Evolutionary conservation across 192 early-diverging fungal species (phyloP), one percentile per base, ranked within the genome.

Genomic region (Gigaspora rosea): DNA sequence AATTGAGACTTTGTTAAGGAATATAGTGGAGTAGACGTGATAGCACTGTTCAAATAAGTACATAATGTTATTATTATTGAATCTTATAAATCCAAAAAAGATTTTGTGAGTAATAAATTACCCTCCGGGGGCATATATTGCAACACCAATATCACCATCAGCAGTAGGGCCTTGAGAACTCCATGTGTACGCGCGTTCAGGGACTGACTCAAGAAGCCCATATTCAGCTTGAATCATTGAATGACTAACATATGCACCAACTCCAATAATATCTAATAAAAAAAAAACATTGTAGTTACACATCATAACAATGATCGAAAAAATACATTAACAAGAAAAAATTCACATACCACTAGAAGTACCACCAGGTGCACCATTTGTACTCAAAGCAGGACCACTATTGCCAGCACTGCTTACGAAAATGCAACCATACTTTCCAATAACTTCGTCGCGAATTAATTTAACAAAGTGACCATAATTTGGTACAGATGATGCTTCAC

Each of bases 371-470:
- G 95, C 87, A 48, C 94, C 92, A 27, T 90, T 86, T 1, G 96
- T 95, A 27, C 91, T 89, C 72, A 96, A 85, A 22, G 91, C 93
- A 3, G 97, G 96, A 11, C 97, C 97, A 61, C 91, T 91, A 79
- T 99, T 99, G 67, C 97, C 96, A 0, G 95, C 95, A 56, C 92
- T 92, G 33, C 92, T 85, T 13, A 97, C 92, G 85, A 99, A 93
- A 54, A 97, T 89, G 80, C 90, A 91, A 56, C 93, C 92, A 65
- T 87, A 81, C 80, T 93, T 91, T 64, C 91, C 91, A n/a, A 98
- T 86, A 36, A 93, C 95, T 78, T 97, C 93, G 33, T 92, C 88
- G 33, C 89, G 85, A 41, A 99, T 82, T 54, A 95, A 74, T 69
- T 94, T 88, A 65, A 93, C 90, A 83, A 95, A 97, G 78, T 92